Evolutionary conservation across 441 rosid genomes (phyloP).

Genomic region (Kokia cookei): DNA sequence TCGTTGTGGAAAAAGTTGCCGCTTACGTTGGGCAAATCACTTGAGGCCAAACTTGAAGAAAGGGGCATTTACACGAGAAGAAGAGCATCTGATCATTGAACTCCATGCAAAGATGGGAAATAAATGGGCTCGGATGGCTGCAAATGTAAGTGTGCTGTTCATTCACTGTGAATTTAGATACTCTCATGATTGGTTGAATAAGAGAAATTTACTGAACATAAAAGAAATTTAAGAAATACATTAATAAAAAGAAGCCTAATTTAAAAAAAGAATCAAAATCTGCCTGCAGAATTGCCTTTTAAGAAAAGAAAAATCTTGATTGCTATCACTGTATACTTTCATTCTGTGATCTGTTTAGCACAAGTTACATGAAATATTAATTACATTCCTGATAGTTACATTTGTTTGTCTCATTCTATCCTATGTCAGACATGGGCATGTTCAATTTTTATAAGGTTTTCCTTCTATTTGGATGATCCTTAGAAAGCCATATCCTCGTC

Average conservation of each 20-base stretch:
- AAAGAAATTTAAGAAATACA: not conserved
- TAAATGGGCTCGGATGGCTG: constrained; percentile 99
- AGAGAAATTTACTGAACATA: not conserved
- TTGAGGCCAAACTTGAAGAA: constrained; percentile 95
- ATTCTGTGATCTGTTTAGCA: not conserved
- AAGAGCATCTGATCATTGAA: constrained; percentile 79
- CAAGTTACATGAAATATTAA: not conserved
- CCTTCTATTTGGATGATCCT: not conserved
- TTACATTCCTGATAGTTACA: not conserved
- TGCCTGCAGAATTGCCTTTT: not conserved
- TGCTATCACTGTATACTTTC: not conserved
- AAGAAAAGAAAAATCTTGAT: not conserved
- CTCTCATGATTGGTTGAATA: not conserved
- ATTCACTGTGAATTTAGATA: not conserved
- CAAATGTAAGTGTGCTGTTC: constrained; percentile 59
- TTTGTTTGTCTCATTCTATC: not conserved
- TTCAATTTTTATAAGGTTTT: not conserved
- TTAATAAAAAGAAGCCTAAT: not conserved
- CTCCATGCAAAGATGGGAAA: constrained; percentile 96
- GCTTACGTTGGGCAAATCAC: constrained; percentile 97
- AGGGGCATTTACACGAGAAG: constrained; percentile 89
- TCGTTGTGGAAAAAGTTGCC: constrained; percentile 98
- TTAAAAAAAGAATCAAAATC: not conserved
- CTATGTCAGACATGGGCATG: not conserved
- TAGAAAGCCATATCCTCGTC: not conserved